Percentiles rank a stretch among this genome's conserved stretches.
phyloP scores from a whole-genome alignment of 192 early-diverging fungal genomes.

The Backusella liffmaniae region DNA sequence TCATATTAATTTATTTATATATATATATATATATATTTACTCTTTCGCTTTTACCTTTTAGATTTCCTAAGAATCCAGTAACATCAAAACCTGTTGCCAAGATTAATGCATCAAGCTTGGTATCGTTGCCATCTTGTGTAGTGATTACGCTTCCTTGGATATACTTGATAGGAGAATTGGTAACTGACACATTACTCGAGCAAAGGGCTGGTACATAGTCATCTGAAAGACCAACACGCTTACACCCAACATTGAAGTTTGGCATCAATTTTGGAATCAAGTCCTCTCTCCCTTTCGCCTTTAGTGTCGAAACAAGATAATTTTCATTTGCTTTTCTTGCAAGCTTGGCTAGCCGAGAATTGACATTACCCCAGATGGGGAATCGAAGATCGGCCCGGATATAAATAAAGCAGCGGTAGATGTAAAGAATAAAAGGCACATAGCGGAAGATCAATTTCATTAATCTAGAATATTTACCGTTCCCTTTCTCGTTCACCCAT shows the following conservation, averaged over 20 bases:
- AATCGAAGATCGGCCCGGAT: not conserved
- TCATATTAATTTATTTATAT: not conserved
- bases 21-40: not conserved
- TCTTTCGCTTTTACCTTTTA: constrained; percentile 11
- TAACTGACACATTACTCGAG: constrained; percentile 29
- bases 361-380: constrained; percentile 35
- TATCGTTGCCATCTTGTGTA: constrained; percentile 29
- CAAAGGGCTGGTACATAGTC: constrained; percentile 16
- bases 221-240: constrained; percentile 34
- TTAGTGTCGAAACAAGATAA: constrained; percentile 27
- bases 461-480: constrained; percentile 25
- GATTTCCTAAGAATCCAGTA: constrained; percentile 23
- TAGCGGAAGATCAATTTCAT: constrained; percentile 41
- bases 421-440: constrained; percentile 29
- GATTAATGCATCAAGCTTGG: constrained; percentile 42
- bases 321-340: constrained; percentile 32
- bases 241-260: constrained; percentile 34
- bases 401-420: constrained; percentile 15
- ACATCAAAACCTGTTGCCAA: constrained; percentile 45
- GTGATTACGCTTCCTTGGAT: constrained; percentile 31
- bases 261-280: constrained; percentile 37
- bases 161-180: constrained; percentile 21
- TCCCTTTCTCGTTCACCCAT: constrained; percentile 37
- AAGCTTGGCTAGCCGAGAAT: constrained; percentile 28
- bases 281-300: constrained; percentile 22